These are phyloP conservation scores for Meyerozyma athensensis DNA, from an alignment of 1,139 yeast species.

Conservation along the genomic window DNA sequence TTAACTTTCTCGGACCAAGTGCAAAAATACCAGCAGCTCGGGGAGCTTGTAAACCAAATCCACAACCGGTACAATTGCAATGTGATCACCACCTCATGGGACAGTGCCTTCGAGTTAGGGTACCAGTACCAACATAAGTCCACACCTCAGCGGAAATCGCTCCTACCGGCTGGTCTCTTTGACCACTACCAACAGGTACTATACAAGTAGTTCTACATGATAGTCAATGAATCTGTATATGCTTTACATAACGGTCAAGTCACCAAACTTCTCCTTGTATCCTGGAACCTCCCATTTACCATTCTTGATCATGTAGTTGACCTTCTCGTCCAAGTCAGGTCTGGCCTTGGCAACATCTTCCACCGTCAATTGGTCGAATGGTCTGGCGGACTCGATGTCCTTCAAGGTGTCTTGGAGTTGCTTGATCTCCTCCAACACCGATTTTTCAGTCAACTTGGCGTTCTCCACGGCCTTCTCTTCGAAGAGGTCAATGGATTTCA, in stretches of 20 bases:
- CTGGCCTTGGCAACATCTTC: conserved; percentile 93
- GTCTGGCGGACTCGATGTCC: conserved; percentile 95
- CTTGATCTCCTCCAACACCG: conserved; percentile 80
- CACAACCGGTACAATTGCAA: conserved; percentile 23
- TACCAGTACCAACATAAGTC: conserved; percentile 13
- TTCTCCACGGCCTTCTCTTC: conserved; percentile 94
- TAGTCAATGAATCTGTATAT: neutral
- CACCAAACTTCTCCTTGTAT: conserved; percentile 96
- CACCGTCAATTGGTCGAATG: conserved; percentile 93
- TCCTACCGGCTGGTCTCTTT: conserved; percentile 15
- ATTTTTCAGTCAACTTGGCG: conserved; percentile 88
- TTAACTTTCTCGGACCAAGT: conserved; percentile 12
- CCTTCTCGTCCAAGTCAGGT: conserved; percentile 97
- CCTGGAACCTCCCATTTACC: conserved; percentile 99
- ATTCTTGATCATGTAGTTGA: conserved; percentile 88
- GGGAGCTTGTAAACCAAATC: conserved; percentile 11
- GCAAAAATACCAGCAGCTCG: conserved; percentile 15
- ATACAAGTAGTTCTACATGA: conserved; percentile 7
- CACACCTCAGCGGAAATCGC: conserved; percentile 8
- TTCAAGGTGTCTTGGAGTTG: conserved; percentile 83
- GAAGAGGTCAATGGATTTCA: conserved; percentile 88
- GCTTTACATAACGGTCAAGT: conserved; percentile 82
- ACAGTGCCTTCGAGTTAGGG: conserved; percentile 28
- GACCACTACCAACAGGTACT: conserved; percentile 14
- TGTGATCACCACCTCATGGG: conserved; percentile 32